Conservation (phyloP, 1,139 yeast species). For the Ogataea hybrid region DNA sequence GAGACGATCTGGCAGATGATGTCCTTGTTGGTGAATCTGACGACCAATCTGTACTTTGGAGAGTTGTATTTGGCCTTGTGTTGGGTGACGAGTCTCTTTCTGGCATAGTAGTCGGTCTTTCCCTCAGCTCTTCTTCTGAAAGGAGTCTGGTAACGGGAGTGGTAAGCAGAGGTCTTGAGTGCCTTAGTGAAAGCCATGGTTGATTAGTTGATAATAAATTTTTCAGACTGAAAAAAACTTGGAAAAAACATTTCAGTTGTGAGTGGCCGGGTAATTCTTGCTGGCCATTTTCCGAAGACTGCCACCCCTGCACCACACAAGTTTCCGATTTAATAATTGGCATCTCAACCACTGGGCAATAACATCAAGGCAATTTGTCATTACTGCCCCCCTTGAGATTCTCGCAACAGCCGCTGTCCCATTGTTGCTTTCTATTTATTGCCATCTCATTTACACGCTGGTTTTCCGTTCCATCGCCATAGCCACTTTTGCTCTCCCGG, state of each 20-base stretch:
- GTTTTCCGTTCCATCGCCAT: not conserved
- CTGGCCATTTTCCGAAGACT: not conserved
- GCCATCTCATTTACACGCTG: not conserved
- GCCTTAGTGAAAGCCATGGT: slow-evolving; percentile 78
- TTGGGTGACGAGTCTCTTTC: slow-evolving; percentile 99
- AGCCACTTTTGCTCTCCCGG: not conserved
- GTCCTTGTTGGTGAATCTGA: slow-evolving; percentile 99
- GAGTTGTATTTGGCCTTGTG: slow-evolving; percentile 99
- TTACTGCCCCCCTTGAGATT: not conserved
- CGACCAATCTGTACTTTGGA: slow-evolving; percentile 99
- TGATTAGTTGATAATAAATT: slow-evolving; percentile 2
- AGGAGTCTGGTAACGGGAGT: slow-evolving; percentile 99
- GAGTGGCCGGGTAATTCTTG: slow-evolving; percentile 18
- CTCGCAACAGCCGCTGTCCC: not conserved
- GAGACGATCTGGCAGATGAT: slow-evolving; percentile 97
- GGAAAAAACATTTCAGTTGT: slow-evolving; percentile 1
- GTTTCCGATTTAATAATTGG: not conserved
- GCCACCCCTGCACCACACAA: slow-evolving; percentile 9
- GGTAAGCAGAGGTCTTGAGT: slow-evolving; percentile 88
- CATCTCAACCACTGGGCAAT: slow-evolving; percentile 1
- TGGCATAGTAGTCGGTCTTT: slow-evolving; percentile 99
- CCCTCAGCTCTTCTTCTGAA: slow-evolving; percentile 99
- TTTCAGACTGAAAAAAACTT: slow-evolving; percentile 7
- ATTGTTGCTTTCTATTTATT: not conserved
- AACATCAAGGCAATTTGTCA: slow-evolving; percentile 1